phyloP scores from a whole-genome alignment of 2,329 filamentous ascomycete genomes.

The Mycocentrospora acerina region DNA sequence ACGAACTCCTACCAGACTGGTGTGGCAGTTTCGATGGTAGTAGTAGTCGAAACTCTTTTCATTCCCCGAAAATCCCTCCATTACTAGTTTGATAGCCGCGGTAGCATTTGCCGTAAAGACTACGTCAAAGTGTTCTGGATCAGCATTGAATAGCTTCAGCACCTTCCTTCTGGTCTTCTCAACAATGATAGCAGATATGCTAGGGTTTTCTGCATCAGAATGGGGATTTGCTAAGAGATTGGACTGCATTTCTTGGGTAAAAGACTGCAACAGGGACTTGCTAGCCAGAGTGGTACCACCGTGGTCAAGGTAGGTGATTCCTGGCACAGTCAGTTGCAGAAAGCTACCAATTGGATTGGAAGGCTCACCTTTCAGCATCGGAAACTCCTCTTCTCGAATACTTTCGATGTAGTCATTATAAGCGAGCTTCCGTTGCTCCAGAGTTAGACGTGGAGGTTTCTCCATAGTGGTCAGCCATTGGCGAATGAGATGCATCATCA shows the following conservation, averaged over 20 bases:
- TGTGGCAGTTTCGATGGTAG: constrained; percentile 83
- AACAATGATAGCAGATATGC: constrained; percentile 60
- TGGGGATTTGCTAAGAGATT: constrained; percentile 70
- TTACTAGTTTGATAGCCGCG: constrained; percentile 81
- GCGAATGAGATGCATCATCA: too few relatives aligned
- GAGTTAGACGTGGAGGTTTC: too few relatives aligned
- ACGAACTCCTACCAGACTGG: constrained; percentile 78
- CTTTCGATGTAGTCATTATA: constrained; percentile 15
- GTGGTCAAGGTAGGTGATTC: constrained; percentile 58
- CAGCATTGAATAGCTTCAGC: constrained; percentile 76
- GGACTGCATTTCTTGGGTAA: constrained; percentile 56
- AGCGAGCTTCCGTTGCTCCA: constrained; percentile 3
- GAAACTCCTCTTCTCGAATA: constrained; percentile 23
- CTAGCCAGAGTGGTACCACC: constrained; percentile 51
- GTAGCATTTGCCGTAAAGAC: constrained; percentile 95
- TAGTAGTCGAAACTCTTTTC: constrained; percentile 71
- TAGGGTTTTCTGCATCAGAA: constrained; percentile 60
- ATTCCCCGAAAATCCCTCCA: constrained; percentile 69
- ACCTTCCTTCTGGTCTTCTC: constrained; percentile 45
- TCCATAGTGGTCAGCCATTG: too few relatives aligned
- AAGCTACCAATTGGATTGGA: too few relatives aligned
- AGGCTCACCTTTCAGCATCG: constrained; percentile 27
- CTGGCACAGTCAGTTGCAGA: constrained; percentile 1
- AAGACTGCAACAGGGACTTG: constrained; percentile 58
- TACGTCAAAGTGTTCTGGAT: constrained; percentile 78